Evolutionary conservation across 2,329 filamentous ascomycete genomes (phyloP), one percentile per base, ranked within the genome.

Genomic region (Lanzia echinophila): DNA sequence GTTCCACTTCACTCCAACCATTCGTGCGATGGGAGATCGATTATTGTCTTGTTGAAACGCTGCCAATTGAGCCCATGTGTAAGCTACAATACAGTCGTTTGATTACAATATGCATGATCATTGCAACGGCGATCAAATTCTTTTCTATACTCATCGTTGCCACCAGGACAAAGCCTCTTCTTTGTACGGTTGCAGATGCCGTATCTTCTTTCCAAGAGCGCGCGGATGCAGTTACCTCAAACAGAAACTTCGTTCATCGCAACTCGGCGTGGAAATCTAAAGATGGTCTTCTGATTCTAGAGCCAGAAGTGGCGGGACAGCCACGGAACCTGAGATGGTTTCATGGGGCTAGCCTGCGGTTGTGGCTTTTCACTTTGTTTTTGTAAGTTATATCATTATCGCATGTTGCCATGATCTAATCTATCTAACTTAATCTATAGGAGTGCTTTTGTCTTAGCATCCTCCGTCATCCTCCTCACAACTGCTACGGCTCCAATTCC

Each of bases 101-200:
- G 8, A 42, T 48, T 15, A 28, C 19, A 3, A 6, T 53, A 22
- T 47, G 33, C 10, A 33, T 41, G 15, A 28, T 53, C 28, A 33
- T 47, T 10, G 33, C 43, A 2, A 24, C 15, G 2, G 34, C 19
- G 10, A 38, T 53, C 12, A 42, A 53, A 41, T 48, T 53, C 6
- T n/a, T 47, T 17, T 38, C 38, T 12, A 33, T 53, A 12, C 0
- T 53, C 1, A 12, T 47, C 12, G 28, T 53, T 15, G 24, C 50
- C 1, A 60, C 61, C 22, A 60, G 58, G 46, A 58, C 53, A 4
- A 55, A 61, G 19, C 54, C 56, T 1, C 52, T 68, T 10, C 56
- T 71, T 0, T 56, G 66, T 24, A 70, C 69, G 0, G 60, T 68
- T 2, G 70, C 70, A 6, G 70, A 72, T 56, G 68, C 67, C 0